These are phyloP conservation scores for Aspergillus biplanus DNA, from an alignment of 495 filamentous ascomycete species.

Conservation along the genomic window DNA sequence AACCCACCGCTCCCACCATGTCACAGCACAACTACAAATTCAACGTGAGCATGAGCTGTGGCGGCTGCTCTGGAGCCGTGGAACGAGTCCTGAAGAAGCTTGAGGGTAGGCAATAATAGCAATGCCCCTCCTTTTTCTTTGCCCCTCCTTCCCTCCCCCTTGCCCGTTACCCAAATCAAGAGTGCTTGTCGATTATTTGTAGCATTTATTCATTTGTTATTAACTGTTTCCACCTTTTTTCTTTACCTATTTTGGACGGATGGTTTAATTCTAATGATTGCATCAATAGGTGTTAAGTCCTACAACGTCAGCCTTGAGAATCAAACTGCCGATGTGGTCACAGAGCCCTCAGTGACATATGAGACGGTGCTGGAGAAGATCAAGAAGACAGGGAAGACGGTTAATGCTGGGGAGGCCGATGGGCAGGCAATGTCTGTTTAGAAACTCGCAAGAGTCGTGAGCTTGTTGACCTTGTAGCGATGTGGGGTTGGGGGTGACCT, in stretches of 20 bases:
- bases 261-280: neutral
- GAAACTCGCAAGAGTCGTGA: conserved; percentile 1
- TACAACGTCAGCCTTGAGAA: conserved; percentile 85
- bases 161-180: neutral
- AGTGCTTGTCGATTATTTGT: neutral
- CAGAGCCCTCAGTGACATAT: conserved; percentile 67
- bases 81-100: conserved; percentile 94
- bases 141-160: conserved; percentile 2
- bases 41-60: conserved; percentile 69
- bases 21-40: conserved; percentile 72
- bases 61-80: conserved; percentile 72
- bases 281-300: conserved; percentile 71
- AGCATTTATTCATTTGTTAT: too few relatives aligned
- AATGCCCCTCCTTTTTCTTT: conserved; percentile 14
- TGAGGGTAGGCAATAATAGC: conserved; percentile 62
- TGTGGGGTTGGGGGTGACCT: neutral
- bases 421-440: conserved; percentile 43
- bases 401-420: conserved; percentile 73
- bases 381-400: conserved; percentile 92
- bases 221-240: too few relatives aligned
- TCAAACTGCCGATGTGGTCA: conserved; percentile 74
- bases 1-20: conserved; percentile 38
- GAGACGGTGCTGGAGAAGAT: conserved; percentile 84
- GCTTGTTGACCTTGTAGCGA: neutral
- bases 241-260: too few relatives aligned